These are phyloP conservation scores for Penicillium decumbens DNA, from an alignment of 2,329 filamentous ascomycete species.

Conservation along the genomic window DNA sequence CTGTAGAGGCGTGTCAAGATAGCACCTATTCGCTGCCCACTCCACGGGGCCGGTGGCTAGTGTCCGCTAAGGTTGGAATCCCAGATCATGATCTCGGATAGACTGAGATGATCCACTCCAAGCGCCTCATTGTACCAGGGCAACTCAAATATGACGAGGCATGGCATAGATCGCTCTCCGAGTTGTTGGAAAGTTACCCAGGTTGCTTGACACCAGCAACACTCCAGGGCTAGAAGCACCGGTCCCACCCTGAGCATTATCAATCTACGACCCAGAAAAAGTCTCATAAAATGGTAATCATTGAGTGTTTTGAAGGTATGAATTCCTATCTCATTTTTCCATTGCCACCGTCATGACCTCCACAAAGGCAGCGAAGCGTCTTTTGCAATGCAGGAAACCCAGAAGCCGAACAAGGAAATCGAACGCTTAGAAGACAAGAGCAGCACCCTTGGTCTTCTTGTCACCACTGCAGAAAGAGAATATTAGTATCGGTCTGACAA, in stretches of 20 bases:
- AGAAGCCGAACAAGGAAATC: slow-evolving; percentile 42
- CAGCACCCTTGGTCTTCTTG: slow-evolving; percentile 99
- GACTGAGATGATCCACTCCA: not conserved
- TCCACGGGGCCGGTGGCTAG: not conserved
- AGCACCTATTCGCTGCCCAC: not conserved
- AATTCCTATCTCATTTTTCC: slow-evolving; percentile 43
- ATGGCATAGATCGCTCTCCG: not conserved
- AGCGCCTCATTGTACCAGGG: not conserved
- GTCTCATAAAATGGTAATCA: slow-evolving; percentile 26
- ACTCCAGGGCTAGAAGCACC: too few relatives aligned
- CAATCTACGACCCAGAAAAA: not conserved
- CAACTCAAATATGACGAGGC: not conserved
- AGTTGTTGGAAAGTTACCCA: not conserved
- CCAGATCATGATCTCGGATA: not conserved
- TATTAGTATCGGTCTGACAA: slow-evolving; percentile 40
- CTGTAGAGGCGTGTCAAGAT: not conserved
- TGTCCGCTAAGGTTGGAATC: not conserved
- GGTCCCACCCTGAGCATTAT: not conserved
- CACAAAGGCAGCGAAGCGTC: slow-evolving; percentile 31
- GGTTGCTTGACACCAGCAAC: not conserved
- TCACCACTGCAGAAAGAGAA: slow-evolving; percentile 68
- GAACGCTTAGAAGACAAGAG: slow-evolving; percentile 91
- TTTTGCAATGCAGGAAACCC: slow-evolving; percentile 41
- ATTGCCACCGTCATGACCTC: slow-evolving; percentile 39
- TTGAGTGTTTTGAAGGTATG: slow-evolving; percentile 35